A percentile compares a stretch with the other conserved stretches of the same genome.
These are phyloP conservation scores for Sequoia sempervirens DNA, from an alignment of 75 land plant species.

Conservation along the genomic window DNA sequence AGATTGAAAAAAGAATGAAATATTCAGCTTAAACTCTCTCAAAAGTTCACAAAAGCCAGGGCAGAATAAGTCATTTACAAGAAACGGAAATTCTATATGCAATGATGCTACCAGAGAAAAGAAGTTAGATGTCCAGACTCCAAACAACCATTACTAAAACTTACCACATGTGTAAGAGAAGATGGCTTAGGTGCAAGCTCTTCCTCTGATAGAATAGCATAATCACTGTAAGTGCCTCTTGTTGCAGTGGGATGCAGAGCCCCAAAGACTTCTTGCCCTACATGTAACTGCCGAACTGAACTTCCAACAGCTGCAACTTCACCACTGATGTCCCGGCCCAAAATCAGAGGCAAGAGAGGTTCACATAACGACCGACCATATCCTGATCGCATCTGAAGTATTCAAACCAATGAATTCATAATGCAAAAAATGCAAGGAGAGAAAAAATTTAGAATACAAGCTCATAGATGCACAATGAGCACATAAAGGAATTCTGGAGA, in stretches of 20 bases:
- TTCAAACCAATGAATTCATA: background rate
- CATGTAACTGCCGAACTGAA: constrained; percentile 52
- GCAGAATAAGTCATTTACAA: background rate
- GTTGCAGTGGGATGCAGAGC: constrained; percentile 96
- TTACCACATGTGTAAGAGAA: constrained; percentile 72
- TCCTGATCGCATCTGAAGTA: constrained; percentile 82
- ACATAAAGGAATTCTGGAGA: background rate
- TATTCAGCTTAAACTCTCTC: background rate
- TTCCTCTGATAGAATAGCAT: constrained; percentile 77
- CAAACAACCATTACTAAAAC: background rate
- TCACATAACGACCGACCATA: constrained; percentile 94
- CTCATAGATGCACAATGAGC: background rate
- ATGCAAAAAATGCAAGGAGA: background rate
- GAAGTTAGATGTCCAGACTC: background rate
- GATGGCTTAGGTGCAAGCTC: constrained; percentile 71
- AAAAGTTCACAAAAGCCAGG: background rate
- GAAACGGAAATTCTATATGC: background rate
- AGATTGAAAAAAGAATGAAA: background rate
- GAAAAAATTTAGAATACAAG: background rate
- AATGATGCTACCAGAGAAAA: background rate
- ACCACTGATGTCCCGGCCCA: constrained; percentile 96
- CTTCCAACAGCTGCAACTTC: constrained; percentile 84
- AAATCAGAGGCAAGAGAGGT: constrained; percentile 73
- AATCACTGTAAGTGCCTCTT: constrained; percentile 91
- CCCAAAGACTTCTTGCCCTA: constrained; percentile 95